Evolutionary conservation across 352 stramenopile species (phyloP).

Genomic region (Globisporangium heterothallicum): DNA sequence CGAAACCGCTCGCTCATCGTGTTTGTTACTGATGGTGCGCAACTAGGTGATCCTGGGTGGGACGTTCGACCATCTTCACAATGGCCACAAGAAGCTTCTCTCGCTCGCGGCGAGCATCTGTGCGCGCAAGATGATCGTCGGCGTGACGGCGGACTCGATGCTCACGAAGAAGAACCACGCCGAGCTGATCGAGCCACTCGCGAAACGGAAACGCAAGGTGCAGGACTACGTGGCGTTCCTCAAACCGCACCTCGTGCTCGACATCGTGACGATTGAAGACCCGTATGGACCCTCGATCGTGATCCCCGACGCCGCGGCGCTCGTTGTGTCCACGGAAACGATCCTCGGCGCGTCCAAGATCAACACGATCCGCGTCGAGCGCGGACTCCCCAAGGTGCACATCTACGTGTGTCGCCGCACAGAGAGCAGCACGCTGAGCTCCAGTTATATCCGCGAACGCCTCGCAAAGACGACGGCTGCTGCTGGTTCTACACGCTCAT

Average conservation of each 20-base stretch:
- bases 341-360: slow-evolving; percentile 76
- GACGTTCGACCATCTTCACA: slow-evolving; percentile 90
- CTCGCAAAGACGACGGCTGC: slow-evolving; percentile 41
- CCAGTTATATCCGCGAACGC: slow-evolving; percentile 73
- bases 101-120: slow-evolving; percentile 68
- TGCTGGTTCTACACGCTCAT: background rate
- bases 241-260: slow-evolving; percentile 49
- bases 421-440: slow-evolving; percentile 80
- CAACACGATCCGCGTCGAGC: slow-evolving; percentile 65
- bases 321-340: slow-evolving; percentile 87
- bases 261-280: slow-evolving; percentile 79
- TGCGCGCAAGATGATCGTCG: slow-evolving; percentile 45
- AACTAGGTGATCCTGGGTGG: slow-evolving; percentile 70
- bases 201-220: slow-evolving; percentile 50
- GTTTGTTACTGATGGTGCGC: too few relatives aligned
- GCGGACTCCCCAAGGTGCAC: slow-evolving; percentile 45
- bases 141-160: slow-evolving; percentile 79
- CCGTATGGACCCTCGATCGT: slow-evolving; percentile 81
- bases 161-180: slow-evolving; percentile 70
- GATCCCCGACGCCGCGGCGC: slow-evolving; percentile 54
- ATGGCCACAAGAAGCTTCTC: slow-evolving; percentile 89
- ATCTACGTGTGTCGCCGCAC: slow-evolving; percentile 81
- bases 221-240: slow-evolving; percentile 56
- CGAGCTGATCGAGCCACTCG: slow-evolving; percentile 64
- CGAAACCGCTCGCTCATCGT: too few relatives aligned